Evolutionary conservation across 257 asterid species (phyloP).

Genomic region (Paraleonurus japonicus): DNA sequence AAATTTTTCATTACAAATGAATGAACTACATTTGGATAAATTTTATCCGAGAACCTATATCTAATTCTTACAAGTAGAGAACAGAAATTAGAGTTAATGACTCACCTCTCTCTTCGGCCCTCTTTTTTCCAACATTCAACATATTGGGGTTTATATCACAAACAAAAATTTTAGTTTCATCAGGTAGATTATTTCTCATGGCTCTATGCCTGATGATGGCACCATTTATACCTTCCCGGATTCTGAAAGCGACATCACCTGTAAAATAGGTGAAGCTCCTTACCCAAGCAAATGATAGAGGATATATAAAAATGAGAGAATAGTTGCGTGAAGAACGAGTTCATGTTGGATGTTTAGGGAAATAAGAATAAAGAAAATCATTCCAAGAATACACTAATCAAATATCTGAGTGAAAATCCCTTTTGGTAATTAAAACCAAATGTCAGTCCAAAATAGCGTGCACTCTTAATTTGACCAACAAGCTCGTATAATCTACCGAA

Average conservation of each 20-base stretch:
- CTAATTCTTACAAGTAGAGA: background rate
- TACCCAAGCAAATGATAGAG: conserved; percentile 15
- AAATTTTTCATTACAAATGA: background rate
- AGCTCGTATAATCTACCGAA: background rate
- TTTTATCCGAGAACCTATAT: background rate
- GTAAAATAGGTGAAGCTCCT: conserved; percentile 39
- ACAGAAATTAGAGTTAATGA: background rate
- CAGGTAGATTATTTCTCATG: conserved; percentile 48
- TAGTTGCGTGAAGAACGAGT: background rate
- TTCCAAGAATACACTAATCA: background rate
- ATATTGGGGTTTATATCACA: conserved; percentile 94
- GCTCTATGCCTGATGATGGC: conserved; percentile 47
- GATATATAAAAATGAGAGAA: background rate
- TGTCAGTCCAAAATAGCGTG: background rate
- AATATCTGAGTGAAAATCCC: background rate
- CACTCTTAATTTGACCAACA: background rate
- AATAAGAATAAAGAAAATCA: background rate
- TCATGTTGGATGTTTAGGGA: background rate
- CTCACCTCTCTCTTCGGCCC: conserved; percentile 81
- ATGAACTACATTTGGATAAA: background rate
- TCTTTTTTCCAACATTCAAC: conserved; percentile 82
- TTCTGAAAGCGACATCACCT: conserved; percentile 98
- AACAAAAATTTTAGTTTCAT: conserved; percentile 72
- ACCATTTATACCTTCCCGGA: conserved; percentile 56
- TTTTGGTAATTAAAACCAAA: background rate